Conservation (phyloP, 495 filamentous ascomycete species). For the Penicillium roqueforti region DNA sequence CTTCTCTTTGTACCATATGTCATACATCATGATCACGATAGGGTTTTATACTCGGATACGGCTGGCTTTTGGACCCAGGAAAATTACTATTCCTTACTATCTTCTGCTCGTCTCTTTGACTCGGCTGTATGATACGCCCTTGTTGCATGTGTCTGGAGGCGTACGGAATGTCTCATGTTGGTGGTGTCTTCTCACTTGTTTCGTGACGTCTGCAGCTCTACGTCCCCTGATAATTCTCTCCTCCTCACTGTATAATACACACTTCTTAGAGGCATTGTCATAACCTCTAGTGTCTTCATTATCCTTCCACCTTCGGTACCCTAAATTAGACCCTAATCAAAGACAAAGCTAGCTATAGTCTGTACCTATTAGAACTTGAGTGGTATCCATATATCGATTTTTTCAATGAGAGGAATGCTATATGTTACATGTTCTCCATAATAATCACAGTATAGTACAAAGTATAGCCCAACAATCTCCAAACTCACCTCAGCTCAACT, state of each 20-base stretch:
- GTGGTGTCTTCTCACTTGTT: conserved; percentile 22
- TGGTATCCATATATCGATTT: not conserved
- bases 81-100: conserved; percentile 25
- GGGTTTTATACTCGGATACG: conserved; percentile 26
- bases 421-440: conserved; percentile 19
- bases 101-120: conserved; percentile 28
- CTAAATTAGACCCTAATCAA: not conserved
- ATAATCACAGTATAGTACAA: conserved; percentile 15
- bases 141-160: conserved; percentile 36
- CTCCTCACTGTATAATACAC: conserved; percentile 39
- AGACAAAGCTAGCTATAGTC: not conserved
- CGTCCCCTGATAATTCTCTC: conserved; percentile 30
- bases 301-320: not conserved
- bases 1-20: conserved; percentile 44
- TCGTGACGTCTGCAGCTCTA: conserved; percentile 18
- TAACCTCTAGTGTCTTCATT: conserved; percentile 11
- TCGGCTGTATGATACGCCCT: conserved; percentile 41
- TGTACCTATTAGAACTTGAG: not conserved
- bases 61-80: conserved; percentile 23
- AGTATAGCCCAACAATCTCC: conserved; percentile 3
- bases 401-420: conserved; percentile 4
- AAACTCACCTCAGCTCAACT: conserved; percentile 69
- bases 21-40: conserved; percentile 35
- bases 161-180: conserved; percentile 34
- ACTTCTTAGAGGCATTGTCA: conserved; percentile 2